Conservation (phyloP, 73 alveolate species). For the Stentor coeruleus region DNA sequence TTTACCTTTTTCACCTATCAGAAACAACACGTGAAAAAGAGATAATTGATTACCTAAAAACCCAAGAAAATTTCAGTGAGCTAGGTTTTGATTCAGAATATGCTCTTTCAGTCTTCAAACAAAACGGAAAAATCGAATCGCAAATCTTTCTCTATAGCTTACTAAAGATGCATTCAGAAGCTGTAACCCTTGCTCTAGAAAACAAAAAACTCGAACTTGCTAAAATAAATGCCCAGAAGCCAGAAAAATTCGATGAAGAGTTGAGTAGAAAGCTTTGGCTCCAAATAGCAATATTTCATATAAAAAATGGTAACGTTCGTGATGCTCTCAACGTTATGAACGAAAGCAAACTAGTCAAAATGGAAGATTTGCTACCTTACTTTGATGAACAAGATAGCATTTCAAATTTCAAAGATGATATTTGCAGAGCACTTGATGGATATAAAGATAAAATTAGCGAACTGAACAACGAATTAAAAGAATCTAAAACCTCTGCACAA, state of each 20-base stretch:
- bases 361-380: conserved; percentile 92
- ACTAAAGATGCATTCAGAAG: conserved; percentile 93
- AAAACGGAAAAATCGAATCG: conserved; percentile 71
- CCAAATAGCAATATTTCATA: conserved; percentile 78
- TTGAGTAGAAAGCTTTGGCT: conserved; percentile 90
- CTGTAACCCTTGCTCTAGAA: conserved; percentile 87
- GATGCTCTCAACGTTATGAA: conserved; percentile 76
- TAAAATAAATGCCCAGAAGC: conserved; percentile 85
- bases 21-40: conserved; percentile 55
- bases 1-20: conserved; percentile 80
- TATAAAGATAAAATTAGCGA: conserved; percentile 86
- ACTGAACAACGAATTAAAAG: conserved; percentile 80
- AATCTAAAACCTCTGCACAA: conserved; percentile 85
- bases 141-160: conserved; percentile 76
- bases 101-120: conserved; percentile 89
- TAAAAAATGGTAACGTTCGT: conserved; percentile 69
- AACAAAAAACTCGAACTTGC: conserved; percentile 84
- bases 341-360: conserved; percentile 78
- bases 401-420: conserved; percentile 87
- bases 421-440: conserved; percentile 85
- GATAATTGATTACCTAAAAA: conserved; percentile 61
- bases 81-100: conserved; percentile 84
- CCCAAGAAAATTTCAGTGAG: conserved; percentile 56
- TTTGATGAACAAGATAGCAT: conserved; percentile 91
- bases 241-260: conserved; percentile 70